Base-by-base conservation (phyloP, 2,329 filamentous ascomycete species). In the Tolypocladium sp. region DNA sequence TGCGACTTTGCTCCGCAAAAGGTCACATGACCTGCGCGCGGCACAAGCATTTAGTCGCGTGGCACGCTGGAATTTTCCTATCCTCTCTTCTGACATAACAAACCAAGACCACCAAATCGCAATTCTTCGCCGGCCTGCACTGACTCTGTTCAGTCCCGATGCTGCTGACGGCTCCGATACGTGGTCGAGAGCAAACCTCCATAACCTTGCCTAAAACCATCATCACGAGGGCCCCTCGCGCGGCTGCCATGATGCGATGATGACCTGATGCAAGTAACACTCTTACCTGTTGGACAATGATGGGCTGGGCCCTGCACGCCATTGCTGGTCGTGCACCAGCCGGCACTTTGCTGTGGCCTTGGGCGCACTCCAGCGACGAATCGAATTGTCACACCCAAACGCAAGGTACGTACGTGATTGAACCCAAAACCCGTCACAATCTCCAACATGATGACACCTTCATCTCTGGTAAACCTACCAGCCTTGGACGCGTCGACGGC, bases 181-280 rank as follows among this genome's bases (percentile, higher is more conserved):
- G 78, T 79, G 76, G 82, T 83, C 82, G 70, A 85, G 82, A 86
- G 69, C 65, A 76, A 82, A 73, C 72, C 72, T 70, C 64, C 69
- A 73, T 72, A 78, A 80, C 80, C 76, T 83, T 84, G 81, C 76
- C 77, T 80, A 86, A 86, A 85, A 86, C 83, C 83, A 85, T 86
- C 75, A 79, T 84, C 82, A 84, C 80, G 83, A 86, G 83, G 81
- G 82, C 82, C 82, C 81, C 81, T 79, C 73, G 80, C 71, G 81
- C 74, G 82, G 82, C 81, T 77, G 69, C 82, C 83, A 85, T 84
- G 83, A 85, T 82, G 78, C 81, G 83, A 67, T 83, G 83, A 85
- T 85, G 82, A 86, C 83, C 83, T 85, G 79, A 84, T 77, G 78
- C 81, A 84, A 83, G 78, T 77, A 77, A 85, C 82, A 84, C 79